These are phyloP conservation scores for Camelina hispida DNA, from an alignment of 345 rosid genomes.

Conservation along the genomic window DNA sequence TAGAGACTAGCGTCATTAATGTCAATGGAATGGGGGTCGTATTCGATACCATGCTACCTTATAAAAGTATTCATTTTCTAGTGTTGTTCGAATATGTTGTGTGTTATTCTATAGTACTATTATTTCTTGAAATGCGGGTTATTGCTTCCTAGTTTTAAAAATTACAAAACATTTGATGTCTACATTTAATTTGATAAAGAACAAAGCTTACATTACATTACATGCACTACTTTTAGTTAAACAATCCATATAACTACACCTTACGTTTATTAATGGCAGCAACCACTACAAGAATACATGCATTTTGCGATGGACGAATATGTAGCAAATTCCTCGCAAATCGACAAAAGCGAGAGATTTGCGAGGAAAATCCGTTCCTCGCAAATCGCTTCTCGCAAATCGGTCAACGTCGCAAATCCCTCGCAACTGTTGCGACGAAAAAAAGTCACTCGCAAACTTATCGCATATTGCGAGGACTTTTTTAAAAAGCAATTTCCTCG, in stretches of 20 bases:
- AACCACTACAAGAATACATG: no score
- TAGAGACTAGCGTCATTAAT: constrained; percentile 9
- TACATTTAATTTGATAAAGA: background rate
- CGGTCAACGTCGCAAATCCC: no score
- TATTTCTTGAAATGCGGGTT: constrained; percentile 13
- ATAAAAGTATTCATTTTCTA: background rate
- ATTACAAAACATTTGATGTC: constrained; percentile 1
- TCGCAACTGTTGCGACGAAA: no score
- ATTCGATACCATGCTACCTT: constrained; percentile 21
- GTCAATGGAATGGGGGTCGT: constrained; percentile 35
- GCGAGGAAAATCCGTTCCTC: no score
- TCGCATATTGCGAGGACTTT: no score
- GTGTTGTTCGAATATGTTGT: background rate
- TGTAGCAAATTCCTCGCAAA: no score
- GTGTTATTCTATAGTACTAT: background rate
- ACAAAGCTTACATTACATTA: background rate
- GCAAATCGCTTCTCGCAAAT: no score
- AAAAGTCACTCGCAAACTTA: no score
- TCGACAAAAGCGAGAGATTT: no score
- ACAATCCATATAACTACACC: background rate
- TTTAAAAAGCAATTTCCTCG: no score
- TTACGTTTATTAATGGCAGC: constrained; percentile 2
- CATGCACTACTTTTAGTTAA: background rate
- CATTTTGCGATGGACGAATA: no score
- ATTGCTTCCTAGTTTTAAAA: constrained; percentile 3